phyloP scores from a whole-genome alignment of 2,329 filamentous ascomycete species.

The Microsporum audouinii region DNA sequence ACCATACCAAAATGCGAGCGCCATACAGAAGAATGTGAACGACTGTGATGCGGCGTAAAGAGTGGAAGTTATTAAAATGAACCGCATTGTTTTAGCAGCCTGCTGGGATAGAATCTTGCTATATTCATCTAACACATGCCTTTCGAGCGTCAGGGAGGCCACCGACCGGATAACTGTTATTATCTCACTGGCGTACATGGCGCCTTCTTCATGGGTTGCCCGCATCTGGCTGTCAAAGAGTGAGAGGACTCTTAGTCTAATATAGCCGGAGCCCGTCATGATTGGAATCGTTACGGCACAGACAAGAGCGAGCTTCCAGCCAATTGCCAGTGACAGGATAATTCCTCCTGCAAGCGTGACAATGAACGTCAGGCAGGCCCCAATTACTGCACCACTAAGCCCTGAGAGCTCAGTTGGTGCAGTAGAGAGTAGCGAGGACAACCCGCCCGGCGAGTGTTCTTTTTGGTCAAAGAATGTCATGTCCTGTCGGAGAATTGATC shows the following conservation, averaged over 20 bases:
- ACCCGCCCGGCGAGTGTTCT: conserved; percentile 74
- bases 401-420: conserved; percentile 82
- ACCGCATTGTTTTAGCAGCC: conserved; percentile 59
- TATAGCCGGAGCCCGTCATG: conserved; percentile 66
- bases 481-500: conserved; percentile 44
- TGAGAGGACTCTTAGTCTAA: conserved; percentile 73
- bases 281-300: conserved; percentile 68
- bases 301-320: conserved; percentile 79
- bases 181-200: conserved; percentile 80
- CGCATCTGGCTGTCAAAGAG: conserved; percentile 70
- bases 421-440: conserved; percentile 79
- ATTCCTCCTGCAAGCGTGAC: conserved; percentile 70
- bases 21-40: conserved; percentile 68
- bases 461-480: conserved; percentile 47
- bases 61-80: conserved; percentile 58
- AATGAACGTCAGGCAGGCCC: conserved; percentile 66
- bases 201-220: conserved; percentile 64
- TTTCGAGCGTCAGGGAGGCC: conserved; percentile 75
- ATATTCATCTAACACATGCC: conserved; percentile 65
- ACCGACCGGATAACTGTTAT: conserved; percentile 89
- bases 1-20: conserved; percentile 87
- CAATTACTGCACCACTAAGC: conserved; percentile 74
- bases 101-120: conserved; percentile 47
- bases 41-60: conserved; percentile 80
- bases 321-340: conserved; percentile 55